A percentile compares a stretch with the other conserved stretches of the same genome.
phyloP scores from a whole-genome alignment of 768 basidiomycete species.

The Tephrocybe sp. region DNA sequence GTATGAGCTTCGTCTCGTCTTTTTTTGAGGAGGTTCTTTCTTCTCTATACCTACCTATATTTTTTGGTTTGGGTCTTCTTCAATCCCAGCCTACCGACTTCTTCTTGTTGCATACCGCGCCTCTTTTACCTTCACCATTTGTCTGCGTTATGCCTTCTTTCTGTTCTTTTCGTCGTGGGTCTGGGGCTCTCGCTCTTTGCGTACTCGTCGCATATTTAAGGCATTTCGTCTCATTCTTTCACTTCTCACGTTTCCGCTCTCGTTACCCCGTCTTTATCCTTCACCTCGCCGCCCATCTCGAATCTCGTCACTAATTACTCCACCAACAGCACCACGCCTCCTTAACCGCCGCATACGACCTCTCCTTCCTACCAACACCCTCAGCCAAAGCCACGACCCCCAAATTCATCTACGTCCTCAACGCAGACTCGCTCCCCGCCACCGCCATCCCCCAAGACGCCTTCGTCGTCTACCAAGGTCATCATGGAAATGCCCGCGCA shows the following conservation, averaged over 20 bases:
- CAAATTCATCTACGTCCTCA: slow-evolving; percentile 95
- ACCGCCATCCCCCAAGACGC: slow-evolving; percentile 85
- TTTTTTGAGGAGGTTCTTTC: too few relatives aligned
- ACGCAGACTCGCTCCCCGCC: slow-evolving; percentile 92
- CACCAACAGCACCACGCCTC: slow-evolving; percentile 83
- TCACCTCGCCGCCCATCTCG: not conserved
- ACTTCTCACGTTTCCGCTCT: not conserved
- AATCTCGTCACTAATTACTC: not conserved
- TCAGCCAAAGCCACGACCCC: slow-evolving; percentile 72
- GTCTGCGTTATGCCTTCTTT: too few relatives aligned
- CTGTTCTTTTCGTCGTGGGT: too few relatives aligned
- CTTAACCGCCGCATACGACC: slow-evolving; percentile 89
- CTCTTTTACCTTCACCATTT: too few relatives aligned
- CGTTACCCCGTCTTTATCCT: not conserved
- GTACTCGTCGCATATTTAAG: not conserved
- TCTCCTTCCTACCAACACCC: slow-evolving; percentile 88
- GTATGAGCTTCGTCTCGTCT: too few relatives aligned
- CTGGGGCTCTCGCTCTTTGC: too few relatives aligned
- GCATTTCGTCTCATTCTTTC: not conserved
- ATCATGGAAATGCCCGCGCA: slow-evolving; percentile 96
- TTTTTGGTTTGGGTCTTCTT: too few relatives aligned
- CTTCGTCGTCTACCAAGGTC: slow-evolving; percentile 98
- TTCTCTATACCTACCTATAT: too few relatives aligned
- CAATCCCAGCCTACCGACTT: too few relatives aligned
- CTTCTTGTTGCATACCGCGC: too few relatives aligned